Base-by-base conservation (phyloP, 768 basidiomycete species). In the Phaeotremella fagi region DNA sequence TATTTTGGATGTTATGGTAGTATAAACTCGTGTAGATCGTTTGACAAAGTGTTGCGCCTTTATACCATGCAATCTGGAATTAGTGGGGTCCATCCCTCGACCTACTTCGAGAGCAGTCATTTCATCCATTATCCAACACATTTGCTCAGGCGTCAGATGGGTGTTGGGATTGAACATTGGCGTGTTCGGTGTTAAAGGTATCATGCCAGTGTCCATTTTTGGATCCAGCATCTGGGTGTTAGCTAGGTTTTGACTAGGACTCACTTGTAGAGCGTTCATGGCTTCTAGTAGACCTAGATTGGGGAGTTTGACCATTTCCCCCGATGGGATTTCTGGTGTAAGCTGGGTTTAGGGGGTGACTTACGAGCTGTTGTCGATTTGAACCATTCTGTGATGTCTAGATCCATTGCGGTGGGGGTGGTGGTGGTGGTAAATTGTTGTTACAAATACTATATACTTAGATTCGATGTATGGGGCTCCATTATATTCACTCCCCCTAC, bases 191-290 rank as follows among this genome's bases (percentile, higher is more conserved):
- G 28, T 26, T 6, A 36, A 27, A 23, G 28, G 18, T 2, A 71
- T 55, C 15, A 87, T 77, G 9, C 91, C 90, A 49, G 83, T 90
- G 72, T 95, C 91, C 72, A 92, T 82, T 11, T 88, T 83, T 22
- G 88, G 85, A 72, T 94, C 89, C 20, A 90, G 87, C 46, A 92
- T 88, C 90, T 92, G 73, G 37, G 56, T 50, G 48, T 44, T 58
- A 33, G 50, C 44, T 37, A 52, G 52, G 29, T 45, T 28, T 27
- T 18, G 26, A 18, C 31, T 29, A 11, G 22, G 5, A 63, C 78
- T 54, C 68, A 87, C 88, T 81, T 91, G 87, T 50, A 95, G 83
- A 14, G 89, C 87, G 62, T 86, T 87, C 90, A 97, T 94, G n/a
- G 89, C 85, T 56, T 97, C 91, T 56, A 85, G 81, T 43, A 94